These are phyloP conservation scores for Viola odorata DNA, from an alignment of 345 rosid genomes.

Conservation along the genomic window DNA sequence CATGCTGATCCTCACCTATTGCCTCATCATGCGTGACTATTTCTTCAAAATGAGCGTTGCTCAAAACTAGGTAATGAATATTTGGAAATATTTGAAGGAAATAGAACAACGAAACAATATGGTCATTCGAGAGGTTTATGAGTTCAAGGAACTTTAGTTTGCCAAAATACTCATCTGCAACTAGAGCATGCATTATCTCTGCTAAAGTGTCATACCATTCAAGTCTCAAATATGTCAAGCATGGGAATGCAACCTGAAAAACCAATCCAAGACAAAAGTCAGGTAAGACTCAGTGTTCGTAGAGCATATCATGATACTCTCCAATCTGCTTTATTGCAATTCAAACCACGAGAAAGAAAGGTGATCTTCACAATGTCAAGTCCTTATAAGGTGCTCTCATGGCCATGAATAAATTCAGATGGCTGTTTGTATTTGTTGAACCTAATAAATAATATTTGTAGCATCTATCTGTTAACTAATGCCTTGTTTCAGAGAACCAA, in stretches of 20 bases:
- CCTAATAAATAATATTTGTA: background rate
- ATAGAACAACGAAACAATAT: background rate
- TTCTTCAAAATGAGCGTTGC: background rate
- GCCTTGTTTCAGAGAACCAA: too few relatives aligned
- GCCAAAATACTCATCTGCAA: background rate
- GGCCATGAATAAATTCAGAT: too few relatives aligned
- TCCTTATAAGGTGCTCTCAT: too few relatives aligned
- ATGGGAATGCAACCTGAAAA: slow-evolving; percentile 4
- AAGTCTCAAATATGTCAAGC: background rate
- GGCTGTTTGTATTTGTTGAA: background rate
- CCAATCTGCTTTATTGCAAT: background rate
- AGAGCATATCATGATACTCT: background rate
- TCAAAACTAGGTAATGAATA: background rate
- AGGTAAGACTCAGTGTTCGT: background rate
- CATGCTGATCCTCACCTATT: background rate
- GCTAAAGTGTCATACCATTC: background rate
- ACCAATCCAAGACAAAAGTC: background rate
- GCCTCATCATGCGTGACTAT: background rate
- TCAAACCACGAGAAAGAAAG: too few relatives aligned
- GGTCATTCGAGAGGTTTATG: background rate
- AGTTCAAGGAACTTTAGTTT: background rate
- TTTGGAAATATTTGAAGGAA: slow-evolving; percentile 4
- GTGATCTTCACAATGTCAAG: too few relatives aligned
- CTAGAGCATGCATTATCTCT: background rate
- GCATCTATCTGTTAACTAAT: background rate